A percentile compares a stretch with the other conserved stretches of the same genome.
Evolutionary conservation across 805 yeast species (phyloP).

Genomic region (Saturnispora serradocipensis): DNA sequence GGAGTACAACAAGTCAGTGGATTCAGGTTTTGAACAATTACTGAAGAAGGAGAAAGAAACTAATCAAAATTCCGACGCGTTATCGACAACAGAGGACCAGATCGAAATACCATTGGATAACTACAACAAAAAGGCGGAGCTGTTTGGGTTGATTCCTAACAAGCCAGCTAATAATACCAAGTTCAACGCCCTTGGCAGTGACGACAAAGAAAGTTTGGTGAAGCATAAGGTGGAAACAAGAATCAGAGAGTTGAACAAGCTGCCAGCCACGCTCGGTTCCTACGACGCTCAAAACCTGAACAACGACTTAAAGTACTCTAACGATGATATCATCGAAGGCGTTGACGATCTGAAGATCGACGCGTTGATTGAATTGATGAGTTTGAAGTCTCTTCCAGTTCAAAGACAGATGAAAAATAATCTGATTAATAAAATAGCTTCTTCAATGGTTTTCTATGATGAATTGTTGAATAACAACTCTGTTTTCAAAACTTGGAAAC

Average conservation of each 20-base stretch:
- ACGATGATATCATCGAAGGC: constrained; percentile 36
- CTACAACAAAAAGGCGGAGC: constrained; percentile 31
- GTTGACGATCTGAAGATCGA: constrained; percentile 54
- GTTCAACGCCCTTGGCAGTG: constrained; percentile 39
- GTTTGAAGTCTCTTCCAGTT: constrained; percentile 53
- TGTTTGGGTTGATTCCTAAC: constrained; percentile 31
- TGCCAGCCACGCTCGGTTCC: constrained; percentile 67
- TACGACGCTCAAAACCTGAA: constrained; percentile 29
- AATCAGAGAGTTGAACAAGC: constrained; percentile 48
- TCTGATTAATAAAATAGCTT: constrained; percentile 32
- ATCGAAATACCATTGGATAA: constrained; percentile 20
- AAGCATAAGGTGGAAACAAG: constrained; percentile 47
- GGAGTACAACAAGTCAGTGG: constrained; percentile 23
- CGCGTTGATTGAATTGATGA: constrained; percentile 61
- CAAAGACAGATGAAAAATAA: constrained; percentile 64
- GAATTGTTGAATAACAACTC: constrained; percentile 45
- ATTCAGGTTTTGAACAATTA: not conserved
- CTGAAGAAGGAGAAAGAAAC: not conserved
- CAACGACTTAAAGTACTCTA: constrained; percentile 29
- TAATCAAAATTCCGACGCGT: not conserved
- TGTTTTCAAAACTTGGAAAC: constrained; percentile 53
- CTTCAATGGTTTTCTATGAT: constrained; percentile 42
- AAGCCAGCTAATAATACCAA: constrained; percentile 26
- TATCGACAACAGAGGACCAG: not conserved
- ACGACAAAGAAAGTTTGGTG: constrained; percentile 43